These are phyloP conservation scores for Ajuga chamaepitys DNA, from an alignment of 257 asterid genomes.

Conservation along the genomic window DNA sequence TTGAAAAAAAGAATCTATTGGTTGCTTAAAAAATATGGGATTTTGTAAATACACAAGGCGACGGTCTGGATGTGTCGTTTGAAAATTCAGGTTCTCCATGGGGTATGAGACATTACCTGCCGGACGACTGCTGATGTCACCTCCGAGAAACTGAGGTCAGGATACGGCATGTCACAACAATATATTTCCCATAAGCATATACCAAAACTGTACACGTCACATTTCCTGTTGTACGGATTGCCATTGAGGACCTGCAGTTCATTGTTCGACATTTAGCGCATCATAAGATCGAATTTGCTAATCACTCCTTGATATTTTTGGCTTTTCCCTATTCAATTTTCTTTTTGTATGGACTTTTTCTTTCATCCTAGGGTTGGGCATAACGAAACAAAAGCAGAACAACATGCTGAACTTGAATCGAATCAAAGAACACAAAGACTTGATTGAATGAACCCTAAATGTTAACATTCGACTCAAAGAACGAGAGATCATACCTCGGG, in stretches of 20 bases:
- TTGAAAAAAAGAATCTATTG: too few species aligned
- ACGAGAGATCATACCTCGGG: conserved; percentile 50
- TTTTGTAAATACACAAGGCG: too few species aligned
- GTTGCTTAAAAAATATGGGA: too few species aligned
- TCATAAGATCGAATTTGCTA: background rate
- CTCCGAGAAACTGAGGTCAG: conserved; percentile 89
- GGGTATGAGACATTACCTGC: conserved; percentile 36
- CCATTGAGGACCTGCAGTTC: conserved; percentile 67
- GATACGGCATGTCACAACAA: conserved; percentile 92
- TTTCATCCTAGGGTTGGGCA: background rate
- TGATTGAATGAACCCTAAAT: too few species aligned
- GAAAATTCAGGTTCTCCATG: too few species aligned
- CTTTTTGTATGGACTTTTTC: background rate
- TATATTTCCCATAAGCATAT: conserved; percentile 86
- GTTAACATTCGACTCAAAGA: background rate
- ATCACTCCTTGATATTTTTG: background rate
- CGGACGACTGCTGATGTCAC: conserved; percentile 90
- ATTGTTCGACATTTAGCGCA: background rate
- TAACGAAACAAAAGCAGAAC: too few species aligned
- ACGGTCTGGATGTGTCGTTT: too few species aligned
- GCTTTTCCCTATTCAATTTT: background rate
- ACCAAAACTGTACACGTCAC: conserved; percentile 88
- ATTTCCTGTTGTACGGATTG: conserved; percentile 64
- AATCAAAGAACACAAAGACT: too few species aligned
- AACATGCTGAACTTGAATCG: too few species aligned